A percentile compares a stretch with the other conserved stretches of the same genome.
Conservation (phyloP, 768 basidiomycete genomes). For the Kwoniella sp. region DNA sequence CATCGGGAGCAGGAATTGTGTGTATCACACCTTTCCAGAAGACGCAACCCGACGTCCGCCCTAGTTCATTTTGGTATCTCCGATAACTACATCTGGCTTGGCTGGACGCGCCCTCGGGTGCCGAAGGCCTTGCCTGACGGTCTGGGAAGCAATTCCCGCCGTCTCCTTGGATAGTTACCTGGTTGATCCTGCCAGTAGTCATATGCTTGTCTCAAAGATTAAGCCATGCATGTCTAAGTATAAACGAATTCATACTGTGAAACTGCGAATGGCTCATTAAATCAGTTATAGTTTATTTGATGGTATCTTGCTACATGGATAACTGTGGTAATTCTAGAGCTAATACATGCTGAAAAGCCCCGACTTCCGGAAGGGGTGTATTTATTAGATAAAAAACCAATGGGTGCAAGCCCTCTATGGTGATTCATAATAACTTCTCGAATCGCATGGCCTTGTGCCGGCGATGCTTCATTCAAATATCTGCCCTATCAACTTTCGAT, state of each 20-base stretch:
- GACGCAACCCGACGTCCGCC: slow-evolving; percentile 9
- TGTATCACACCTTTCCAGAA: slow-evolving; percentile 1
- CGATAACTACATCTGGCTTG: slow-evolving; percentile 22
- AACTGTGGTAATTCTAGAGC: slow-evolving; percentile 79
- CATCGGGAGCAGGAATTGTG: slow-evolving; percentile 14
- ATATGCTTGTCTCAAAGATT: slow-evolving; percentile 83
- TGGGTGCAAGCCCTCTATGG: slow-evolving; percentile 58
- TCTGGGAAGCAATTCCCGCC: slow-evolving; percentile 57
- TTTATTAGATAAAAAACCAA: slow-evolving; percentile 72
- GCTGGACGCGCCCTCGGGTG: not conserved
- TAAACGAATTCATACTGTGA: slow-evolving; percentile 72
- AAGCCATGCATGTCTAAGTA: slow-evolving; percentile 82
- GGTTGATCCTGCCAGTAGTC: slow-evolving; percentile 83
- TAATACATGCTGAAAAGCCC: slow-evolving; percentile 73
- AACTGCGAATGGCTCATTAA: slow-evolving; percentile 82
- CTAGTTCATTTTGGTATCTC: slow-evolving; percentile 6
- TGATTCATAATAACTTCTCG: slow-evolving; percentile 76
- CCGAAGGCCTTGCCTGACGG: slow-evolving; percentile 48
- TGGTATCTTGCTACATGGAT: slow-evolving; percentile 74
- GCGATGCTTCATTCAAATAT: slow-evolving; percentile 71
- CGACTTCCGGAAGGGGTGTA: slow-evolving; percentile 71
- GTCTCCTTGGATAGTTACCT: slow-evolving; percentile 66
- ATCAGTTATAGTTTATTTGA: slow-evolving; percentile 82
- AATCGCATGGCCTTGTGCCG: slow-evolving; percentile 73
- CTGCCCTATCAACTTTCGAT: slow-evolving; percentile 77